A percentile compares a stretch with the other conserved stretches of the same genome.
Evolutionary conservation across 352 stramenopile species (phyloP).

Genomic region (Phytophthora meadii): DNA sequence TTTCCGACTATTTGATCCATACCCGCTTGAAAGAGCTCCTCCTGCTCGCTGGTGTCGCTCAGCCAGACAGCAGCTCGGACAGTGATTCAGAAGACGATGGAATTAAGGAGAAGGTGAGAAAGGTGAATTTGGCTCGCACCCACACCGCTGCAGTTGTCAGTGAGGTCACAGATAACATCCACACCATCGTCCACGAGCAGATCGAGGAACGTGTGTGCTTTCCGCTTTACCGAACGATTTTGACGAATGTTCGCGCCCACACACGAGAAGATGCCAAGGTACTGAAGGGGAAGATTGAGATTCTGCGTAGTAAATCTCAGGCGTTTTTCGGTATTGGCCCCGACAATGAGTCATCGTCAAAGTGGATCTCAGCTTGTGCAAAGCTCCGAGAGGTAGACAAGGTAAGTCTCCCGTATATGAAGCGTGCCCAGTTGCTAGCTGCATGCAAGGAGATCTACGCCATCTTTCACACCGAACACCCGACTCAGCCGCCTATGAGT

Average conservation of each 20-base stretch:
- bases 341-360: slow-evolving; percentile 61
- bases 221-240: slow-evolving; percentile 73
- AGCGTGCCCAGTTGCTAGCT: slow-evolving; percentile 73
- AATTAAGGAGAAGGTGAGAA: slow-evolving; percentile 20
- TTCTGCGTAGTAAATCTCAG: slow-evolving; percentile 79
- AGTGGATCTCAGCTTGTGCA: slow-evolving; percentile 64
- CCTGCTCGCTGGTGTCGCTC: slow-evolving; percentile 59
- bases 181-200: slow-evolving; percentile 81
- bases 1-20: slow-evolving; percentile 85
- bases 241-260: slow-evolving; percentile 67
- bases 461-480: slow-evolving; percentile 76
- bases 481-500: slow-evolving; percentile 77
- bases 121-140: neutral
- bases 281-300: slow-evolving; percentile 83
- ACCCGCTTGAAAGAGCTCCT: slow-evolving; percentile 82
- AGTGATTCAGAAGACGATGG: slow-evolving; percentile 43
- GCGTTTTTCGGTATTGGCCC: slow-evolving; percentile 86
- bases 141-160: slow-evolving; percentile 39
- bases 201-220: slow-evolving; percentile 89
- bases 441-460: slow-evolving; percentile 88
- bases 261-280: slow-evolving; percentile 75
- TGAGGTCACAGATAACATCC: slow-evolving; percentile 71
- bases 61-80: slow-evolving; percentile 32
- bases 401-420: slow-evolving; percentile 84
- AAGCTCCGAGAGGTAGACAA: slow-evolving; percentile 84